Conservation (phyloP, 768 basidiomycete genomes). For the Clathrus columnatus region DNA sequence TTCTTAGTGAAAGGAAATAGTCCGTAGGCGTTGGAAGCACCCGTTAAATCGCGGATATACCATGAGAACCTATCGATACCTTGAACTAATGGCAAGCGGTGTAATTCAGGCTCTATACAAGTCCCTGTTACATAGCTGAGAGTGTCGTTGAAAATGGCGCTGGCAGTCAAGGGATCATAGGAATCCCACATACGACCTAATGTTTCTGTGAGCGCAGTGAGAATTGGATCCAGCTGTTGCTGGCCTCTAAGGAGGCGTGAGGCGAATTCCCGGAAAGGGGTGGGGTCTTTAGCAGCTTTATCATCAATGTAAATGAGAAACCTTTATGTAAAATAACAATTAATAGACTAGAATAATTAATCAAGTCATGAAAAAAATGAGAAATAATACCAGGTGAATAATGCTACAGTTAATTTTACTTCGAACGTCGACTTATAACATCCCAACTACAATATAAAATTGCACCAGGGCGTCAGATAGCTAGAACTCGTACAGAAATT, state of each 20-base stretch:
- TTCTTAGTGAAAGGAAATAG: not conserved
- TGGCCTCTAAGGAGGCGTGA: not conserved
- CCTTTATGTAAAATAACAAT: not conserved
- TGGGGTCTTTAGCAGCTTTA: not conserved
- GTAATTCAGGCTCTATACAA: slow-evolving; percentile 1
- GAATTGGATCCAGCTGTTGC: not conserved
- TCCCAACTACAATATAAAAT: not conserved
- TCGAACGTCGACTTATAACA: not conserved
- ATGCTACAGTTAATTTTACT: not conserved
- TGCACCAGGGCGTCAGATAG: not conserved
- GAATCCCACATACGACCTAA: slow-evolving; percentile 2
- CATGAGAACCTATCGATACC: not conserved
- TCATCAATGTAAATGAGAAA: slow-evolving; percentile 2
- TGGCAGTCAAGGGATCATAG: not conserved
- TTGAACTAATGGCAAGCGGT: not conserved
- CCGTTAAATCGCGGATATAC: not conserved
- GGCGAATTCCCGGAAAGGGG: not conserved
- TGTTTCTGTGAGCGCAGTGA: not conserved
- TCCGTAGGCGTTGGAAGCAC: not conserved
- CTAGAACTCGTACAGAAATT: not conserved
- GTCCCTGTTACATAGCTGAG: not conserved
- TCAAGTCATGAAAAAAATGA: not conserved
- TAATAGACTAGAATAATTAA: not conserved
- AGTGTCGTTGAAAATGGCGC: not conserved
- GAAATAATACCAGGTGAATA: not conserved